Conservation (phyloP, 2,329 filamentous ascomycete species). For the Xylariaceae sp. region DNA sequence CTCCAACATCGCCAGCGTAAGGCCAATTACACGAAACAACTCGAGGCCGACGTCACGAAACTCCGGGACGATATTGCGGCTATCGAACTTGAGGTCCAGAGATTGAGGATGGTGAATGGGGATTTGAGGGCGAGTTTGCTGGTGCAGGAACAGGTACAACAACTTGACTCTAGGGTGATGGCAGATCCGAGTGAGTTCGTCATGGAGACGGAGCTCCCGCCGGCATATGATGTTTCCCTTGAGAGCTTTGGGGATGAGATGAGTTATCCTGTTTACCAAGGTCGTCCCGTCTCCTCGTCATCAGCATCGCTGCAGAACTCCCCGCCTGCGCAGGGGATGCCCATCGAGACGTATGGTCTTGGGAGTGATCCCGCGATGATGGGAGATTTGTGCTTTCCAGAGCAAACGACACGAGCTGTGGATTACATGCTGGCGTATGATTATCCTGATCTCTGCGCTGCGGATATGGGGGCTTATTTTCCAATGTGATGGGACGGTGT, state of each 20-base stretch:
- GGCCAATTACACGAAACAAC: constrained; percentile 49
- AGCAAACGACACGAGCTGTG: no score
- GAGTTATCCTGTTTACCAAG: no score
- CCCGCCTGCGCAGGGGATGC: no score
- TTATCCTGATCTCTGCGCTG: no score
- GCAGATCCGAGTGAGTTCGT: constrained; percentile 37
- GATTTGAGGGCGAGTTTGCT: constrained; percentile 36
- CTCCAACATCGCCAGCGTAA: constrained; percentile 52
- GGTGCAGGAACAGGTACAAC: constrained; percentile 36
- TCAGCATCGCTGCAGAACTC: no score
- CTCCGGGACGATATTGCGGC: constrained; percentile 44
- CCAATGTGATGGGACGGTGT: no score
- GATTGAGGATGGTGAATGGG: constrained; percentile 41
- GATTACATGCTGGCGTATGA: no score
- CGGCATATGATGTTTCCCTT: constrained; percentile 38
- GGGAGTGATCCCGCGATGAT: no score
- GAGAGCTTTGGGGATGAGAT: not conserved
- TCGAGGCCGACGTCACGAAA: constrained; percentile 46
- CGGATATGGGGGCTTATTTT: no score
- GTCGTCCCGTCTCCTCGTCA: no score
- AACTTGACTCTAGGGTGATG: constrained; percentile 22
- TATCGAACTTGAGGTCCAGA: constrained; percentile 36
- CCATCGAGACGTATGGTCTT: no score
- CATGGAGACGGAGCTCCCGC: constrained; percentile 24
- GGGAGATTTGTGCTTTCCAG: no score